phyloP scores from a whole-genome alignment of 2,329 filamentous ascomycete species.

The Torrubiella hemipterigena region DNA sequence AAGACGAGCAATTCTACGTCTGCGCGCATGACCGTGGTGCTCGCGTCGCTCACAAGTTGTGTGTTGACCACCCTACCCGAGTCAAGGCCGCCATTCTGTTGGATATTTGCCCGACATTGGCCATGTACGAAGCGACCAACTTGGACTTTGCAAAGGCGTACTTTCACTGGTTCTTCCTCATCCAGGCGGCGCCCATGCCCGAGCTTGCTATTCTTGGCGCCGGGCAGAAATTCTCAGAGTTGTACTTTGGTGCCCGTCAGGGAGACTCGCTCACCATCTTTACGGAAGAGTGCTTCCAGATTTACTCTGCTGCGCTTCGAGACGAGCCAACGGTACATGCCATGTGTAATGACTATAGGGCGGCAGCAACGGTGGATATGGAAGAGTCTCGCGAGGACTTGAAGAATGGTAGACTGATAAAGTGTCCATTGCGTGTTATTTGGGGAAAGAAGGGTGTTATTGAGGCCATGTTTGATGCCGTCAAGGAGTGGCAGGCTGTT shows the following conservation, averaged over 20 bases:
- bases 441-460: conserved; percentile 31
- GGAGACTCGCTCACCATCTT: conserved; percentile 20
- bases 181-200: conserved; percentile 37
- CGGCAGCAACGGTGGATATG: conserved; percentile 32
- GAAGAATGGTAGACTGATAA: conserved; percentile 24
- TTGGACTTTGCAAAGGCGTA: conserved; percentile 33
- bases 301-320: conserved; percentile 28
- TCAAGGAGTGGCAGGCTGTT: conserved; percentile 32
- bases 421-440: conserved; percentile 28
- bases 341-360: conserved; percentile 43
- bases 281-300: conserved; percentile 19
- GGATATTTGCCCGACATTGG: conserved; percentile 42
- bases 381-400: conserved; percentile 30
- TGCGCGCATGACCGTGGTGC: conserved; percentile 47
- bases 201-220: conserved; percentile 30
- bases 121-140: conserved; percentile 35
- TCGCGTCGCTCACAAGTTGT: conserved; percentile 40
- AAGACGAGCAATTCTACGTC: conserved; percentile 26
- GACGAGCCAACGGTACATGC: conserved; percentile 30
- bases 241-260: conserved; percentile 28
- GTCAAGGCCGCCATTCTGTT: conserved; percentile 31
- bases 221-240: conserved; percentile 25
- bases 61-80: conserved; percentile 29
- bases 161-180: conserved; percentile 49
- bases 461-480: conserved; percentile 28